Percentiles rank a stretch among this genome's conserved stretches.
Conservation (phyloP, 495 filamentous ascomycete species). For the Neurospora cerealis region DNA sequence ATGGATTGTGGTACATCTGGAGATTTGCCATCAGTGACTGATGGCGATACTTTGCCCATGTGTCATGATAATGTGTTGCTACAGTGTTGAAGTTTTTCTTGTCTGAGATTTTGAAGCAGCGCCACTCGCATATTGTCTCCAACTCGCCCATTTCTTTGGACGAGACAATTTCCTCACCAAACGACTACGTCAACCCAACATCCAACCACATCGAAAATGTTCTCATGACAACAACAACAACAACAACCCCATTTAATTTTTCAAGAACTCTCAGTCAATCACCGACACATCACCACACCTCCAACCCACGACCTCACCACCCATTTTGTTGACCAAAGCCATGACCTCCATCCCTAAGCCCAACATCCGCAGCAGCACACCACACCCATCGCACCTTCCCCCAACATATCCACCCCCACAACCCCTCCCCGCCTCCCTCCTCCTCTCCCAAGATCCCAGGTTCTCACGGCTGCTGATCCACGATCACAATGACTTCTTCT, state of each 20-base stretch:
- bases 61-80: background rate
- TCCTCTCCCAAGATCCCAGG: background rate
- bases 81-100: background rate
- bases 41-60: background rate
- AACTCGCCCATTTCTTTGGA: background rate
- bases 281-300: background rate
- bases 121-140: background rate
- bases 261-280: background rate
- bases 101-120: background rate
- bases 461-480: slow-evolving; percentile 6
- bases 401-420: background rate
- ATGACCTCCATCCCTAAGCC: background rate
- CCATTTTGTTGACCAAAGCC: background rate
- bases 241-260: background rate
- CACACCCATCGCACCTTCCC: background rate
- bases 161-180: background rate
- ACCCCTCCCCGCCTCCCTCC: background rate
- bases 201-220: background rate
- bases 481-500: slow-evolving; percentile 7
- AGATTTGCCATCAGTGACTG: background rate
- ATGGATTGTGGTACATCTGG: background rate
- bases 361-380: background rate
- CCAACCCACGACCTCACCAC: background rate
- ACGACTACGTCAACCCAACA: background rate
- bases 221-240: background rate